Base-by-base conservation (phyloP, 768 basidiomycete genomes). In the Leccinellum rugosiceps region DNA sequence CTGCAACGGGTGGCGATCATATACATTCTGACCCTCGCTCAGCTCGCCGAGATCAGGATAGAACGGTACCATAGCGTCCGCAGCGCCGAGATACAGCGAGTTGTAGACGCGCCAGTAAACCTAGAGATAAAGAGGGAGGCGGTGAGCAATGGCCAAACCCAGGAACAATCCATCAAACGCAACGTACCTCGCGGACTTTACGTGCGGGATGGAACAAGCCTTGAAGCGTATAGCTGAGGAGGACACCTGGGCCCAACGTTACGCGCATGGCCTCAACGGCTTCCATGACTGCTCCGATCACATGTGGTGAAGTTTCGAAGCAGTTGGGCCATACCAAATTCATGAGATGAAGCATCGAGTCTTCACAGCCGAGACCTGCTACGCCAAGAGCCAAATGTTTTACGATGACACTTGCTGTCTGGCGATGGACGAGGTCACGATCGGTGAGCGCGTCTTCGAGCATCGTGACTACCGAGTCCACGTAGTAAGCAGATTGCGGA, bases 261-360 rank as follows among this genome's bases (percentile, higher is more conserved):
- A 98, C 90, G 23, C 95, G 83, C 94, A 98, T 98, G 1, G 92
- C 92, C 74, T 98, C 97, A 65, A 99, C 82, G 0, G 97, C 97
- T 50, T 98, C 97, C 92, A 98, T 95, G 44, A 98, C 92, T 6
- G 94, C 92, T 31, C 93, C 94, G 60, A 98, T 98, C 58, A 99
- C 95, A 75, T 99, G 97, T 6, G 97, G 97, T 14, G 90, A 93
- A 2, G 95, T 96, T 77, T 98, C 96, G 72, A 98, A 98, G 74
- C 94, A 95, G 70, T 98, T 98, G 2, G 97, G 97, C 95, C 95
- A 98, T 14, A 98, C 91, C 26, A 99, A 83, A 71, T 99, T 99
- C 88, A 98, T 92, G 50, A 98, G 75, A 68, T 99, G 97, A 52
- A 94, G 82, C 85, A 98, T 92, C 13, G 96, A 96, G 74, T 99